Conservation (phyloP, 169 alveolate genomes). For the Pseudocohnilembus persalinus region DNA sequence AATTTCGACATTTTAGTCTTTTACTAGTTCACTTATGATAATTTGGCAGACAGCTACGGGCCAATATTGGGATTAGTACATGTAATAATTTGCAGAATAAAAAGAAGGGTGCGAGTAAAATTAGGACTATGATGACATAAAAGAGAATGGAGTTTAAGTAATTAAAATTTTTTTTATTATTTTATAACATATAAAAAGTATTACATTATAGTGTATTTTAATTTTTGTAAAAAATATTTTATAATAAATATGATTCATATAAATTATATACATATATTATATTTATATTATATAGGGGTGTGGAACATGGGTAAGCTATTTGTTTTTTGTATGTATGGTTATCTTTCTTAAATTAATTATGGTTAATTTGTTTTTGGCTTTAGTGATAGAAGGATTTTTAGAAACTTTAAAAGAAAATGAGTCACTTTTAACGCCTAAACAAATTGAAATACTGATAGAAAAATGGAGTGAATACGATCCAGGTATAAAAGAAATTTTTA, state of each 20-base stretch:
- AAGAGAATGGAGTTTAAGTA: conserved; percentile 4
- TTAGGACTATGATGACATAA: neutral
- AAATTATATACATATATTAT: no score
- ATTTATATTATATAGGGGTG: neutral
- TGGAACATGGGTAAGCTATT: conserved; percentile 3
- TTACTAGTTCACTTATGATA: neutral
- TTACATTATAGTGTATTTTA: no score
- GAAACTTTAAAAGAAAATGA: conserved; percentile 16
- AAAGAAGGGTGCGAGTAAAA: neutral
- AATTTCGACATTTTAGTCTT: conserved; percentile 4
- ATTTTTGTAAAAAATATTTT: no score
- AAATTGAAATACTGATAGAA: conserved; percentile 4
- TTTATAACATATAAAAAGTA: no score
- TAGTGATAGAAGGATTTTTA: conserved; percentile 15
- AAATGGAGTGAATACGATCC: conserved; percentile 18
- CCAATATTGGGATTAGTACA: conserved; percentile 22
- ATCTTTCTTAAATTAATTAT: conserved; percentile 3
- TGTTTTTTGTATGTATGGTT: neutral
- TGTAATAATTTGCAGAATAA: neutral
- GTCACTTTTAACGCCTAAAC: neutral
- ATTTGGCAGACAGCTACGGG: neutral
- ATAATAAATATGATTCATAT: no score
- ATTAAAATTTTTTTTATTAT: no score
- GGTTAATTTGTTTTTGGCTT: conserved; percentile 12
- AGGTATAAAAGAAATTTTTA: neutral